Conservation (phyloP, 768 basidiomycete species). For the Trametes maxima region DNA sequence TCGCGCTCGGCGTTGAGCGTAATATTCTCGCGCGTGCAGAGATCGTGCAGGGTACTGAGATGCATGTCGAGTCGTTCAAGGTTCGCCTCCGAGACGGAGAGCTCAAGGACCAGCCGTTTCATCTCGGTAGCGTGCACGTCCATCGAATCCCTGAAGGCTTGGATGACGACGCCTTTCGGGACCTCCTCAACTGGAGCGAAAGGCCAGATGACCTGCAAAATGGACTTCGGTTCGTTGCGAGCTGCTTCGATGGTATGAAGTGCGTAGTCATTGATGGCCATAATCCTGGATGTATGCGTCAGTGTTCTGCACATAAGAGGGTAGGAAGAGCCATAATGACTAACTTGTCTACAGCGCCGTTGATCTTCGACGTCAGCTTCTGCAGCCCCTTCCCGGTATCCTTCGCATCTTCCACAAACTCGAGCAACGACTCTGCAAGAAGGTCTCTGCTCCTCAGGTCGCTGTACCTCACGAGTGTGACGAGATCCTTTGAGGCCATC, state of each 20-base stretch:
- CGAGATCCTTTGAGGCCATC: constrained; percentile 72
- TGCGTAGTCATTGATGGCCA: constrained; percentile 76
- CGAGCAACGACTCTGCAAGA: constrained; percentile 51
- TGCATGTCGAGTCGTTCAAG: constrained; percentile 66
- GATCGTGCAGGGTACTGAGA: constrained; percentile 56
- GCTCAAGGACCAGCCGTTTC: constrained; percentile 64
- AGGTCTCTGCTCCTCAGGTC: constrained; percentile 60
- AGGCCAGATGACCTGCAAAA: constrained; percentile 34
- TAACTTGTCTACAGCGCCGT: constrained; percentile 74
- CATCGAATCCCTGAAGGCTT: constrained; percentile 67
- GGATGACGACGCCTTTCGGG: constrained; percentile 48
- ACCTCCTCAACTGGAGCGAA: constrained; percentile 34
- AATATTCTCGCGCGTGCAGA: constrained; percentile 60
- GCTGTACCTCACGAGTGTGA: constrained; percentile 63
- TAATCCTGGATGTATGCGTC: constrained; percentile 49
- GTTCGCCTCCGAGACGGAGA: constrained; percentile 55
- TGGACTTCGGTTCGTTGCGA: constrained; percentile 31
- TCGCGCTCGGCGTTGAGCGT: constrained; percentile 46
- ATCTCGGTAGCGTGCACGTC: constrained; percentile 54
- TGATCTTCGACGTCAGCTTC: constrained; percentile 65
- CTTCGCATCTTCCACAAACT: constrained; percentile 65
- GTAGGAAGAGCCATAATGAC: constrained; percentile 24
- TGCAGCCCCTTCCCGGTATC: constrained; percentile 60
- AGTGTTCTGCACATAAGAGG: not conserved
- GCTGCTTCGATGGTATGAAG: constrained; percentile 54